Base-by-base conservation (phyloP, 2,329 filamentous ascomycete species). In the Plectosphaerella plurivora region DNA sequence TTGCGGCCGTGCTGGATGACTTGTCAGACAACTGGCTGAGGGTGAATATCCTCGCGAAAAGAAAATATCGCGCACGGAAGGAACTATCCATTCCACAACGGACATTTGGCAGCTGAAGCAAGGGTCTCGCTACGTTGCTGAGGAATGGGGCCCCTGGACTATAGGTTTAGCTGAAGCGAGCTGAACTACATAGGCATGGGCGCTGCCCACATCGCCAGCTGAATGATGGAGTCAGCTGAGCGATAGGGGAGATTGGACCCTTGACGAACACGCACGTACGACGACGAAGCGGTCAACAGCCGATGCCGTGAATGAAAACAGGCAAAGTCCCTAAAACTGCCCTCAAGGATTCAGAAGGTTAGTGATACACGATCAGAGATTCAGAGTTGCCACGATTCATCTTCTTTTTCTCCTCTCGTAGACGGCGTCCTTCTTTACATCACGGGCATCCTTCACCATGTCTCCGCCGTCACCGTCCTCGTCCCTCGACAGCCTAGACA, bases 401-500 rank as follows among this genome's bases (percentile, higher is more conserved):
- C 4, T 18, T 9, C 18, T 22, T 44, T 7, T 44, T 18, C 18
- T 44, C 41, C 18, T 20, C 16, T 11, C 11, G 41, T 44, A 44
- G 41, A 44, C 12, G 18, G 3, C 37, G 7, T 33, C 11, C 28
- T 33, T 33, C 28, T 4, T 33, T 8, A 33, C 37, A 14, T 39
- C 37, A 44, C 22, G 10, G 16, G 41, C 6, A 18, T 18, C 10
- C 16, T 20, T 18, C 41, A 20, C 6, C 18, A 18, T 44, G 41
- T 4, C 41, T 44, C 28, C 9, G 9, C 28, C 28, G 18, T 42
- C 49, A 35, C 33, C 49, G n/a, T 50, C 49, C 22, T 50, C 49
- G 24, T 50, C 49, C 45, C 37, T 45, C 39, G 49, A 50, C 15
- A 50, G 49, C 39, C 49, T 45, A n/a, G 49, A 50, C 25, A 45